Percentiles rank a stretch among this genome's conserved stretches.
phyloP scores from a whole-genome alignment of 2,329 filamentous ascomycete genomes.

The Gnomoniopsis smithogilvyi region DNA sequence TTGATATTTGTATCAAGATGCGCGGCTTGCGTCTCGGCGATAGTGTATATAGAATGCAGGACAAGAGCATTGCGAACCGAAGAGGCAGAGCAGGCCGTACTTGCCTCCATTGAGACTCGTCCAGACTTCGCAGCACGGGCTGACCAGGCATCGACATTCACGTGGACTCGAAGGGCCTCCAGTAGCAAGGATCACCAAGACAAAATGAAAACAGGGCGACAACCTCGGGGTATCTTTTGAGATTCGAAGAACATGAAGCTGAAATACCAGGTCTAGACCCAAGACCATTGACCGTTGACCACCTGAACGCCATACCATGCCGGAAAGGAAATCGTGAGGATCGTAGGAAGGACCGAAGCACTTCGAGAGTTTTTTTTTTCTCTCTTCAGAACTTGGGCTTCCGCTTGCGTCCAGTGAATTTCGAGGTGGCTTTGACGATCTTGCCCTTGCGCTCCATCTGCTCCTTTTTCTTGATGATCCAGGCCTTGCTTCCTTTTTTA shows the following conservation, averaged over 20 bases:
- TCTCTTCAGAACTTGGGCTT: conserved; percentile 73
- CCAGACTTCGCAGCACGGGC: too few relatives aligned
- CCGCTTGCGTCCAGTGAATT: conserved; percentile 90
- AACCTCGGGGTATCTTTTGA: conserved; percentile 17
- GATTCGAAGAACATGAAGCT: conserved; percentile 1
- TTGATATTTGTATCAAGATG: too few relatives aligned
- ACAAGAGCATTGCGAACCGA: too few relatives aligned
- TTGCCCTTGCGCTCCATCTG: conserved; percentile 95
- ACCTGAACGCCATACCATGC: conserved; percentile 17
- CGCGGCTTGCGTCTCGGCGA: too few relatives aligned
- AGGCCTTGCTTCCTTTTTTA: conserved; percentile 80
- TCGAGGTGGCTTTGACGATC: conserved; percentile 86
- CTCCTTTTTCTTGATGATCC: conserved; percentile 84
- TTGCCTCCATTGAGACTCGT: too few relatives aligned
- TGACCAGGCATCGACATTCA: not conserved
- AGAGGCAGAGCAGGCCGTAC: too few relatives aligned
- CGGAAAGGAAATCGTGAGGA: not conserved
- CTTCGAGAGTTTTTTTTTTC: not conserved
- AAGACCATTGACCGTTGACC: conserved; percentile 9
- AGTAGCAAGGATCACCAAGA: not conserved
- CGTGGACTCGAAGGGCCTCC: not conserved
- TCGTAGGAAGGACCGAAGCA: not conserved
- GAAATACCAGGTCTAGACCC: not conserved
- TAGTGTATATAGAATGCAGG: too few relatives aligned
- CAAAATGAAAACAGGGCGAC: not conserved